Evolutionary conservation across 2,329 filamentous ascomycete species (phyloP).

Genomic region (Fusarium kyushuense): DNA sequence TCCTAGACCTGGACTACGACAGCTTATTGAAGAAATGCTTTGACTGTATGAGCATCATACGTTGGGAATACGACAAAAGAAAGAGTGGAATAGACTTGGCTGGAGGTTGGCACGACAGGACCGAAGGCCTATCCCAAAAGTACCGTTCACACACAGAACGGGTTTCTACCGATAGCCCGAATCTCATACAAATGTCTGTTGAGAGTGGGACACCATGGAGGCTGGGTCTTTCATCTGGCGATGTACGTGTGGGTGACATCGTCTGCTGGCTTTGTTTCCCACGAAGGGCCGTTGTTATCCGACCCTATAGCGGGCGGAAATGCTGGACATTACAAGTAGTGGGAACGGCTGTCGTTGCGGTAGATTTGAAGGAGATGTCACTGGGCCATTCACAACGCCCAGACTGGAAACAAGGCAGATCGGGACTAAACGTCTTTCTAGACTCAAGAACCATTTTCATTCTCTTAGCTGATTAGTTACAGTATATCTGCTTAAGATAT

Average conservation of each 20-base stretch:
- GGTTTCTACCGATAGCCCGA: neutral
- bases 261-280: neutral
- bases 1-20: neutral
- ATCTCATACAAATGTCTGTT: neutral
- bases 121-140: no score
- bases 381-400: accelerated
- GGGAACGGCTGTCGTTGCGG: neutral
- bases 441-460: neutral
- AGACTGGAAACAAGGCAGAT: accelerated
- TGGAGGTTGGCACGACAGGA: no score
- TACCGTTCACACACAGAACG: no score
- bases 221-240: neutral
- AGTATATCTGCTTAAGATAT: no score
- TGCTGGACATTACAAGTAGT: neutral
- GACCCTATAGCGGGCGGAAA: accelerated
- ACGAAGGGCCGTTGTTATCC: neutral
- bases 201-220: accelerated
- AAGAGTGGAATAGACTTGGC: no score
- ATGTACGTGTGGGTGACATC: neutral
- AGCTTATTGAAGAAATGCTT: neutral
- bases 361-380: neutral
- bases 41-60: neutral
- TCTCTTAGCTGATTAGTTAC: neutral
- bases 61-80: neutral
- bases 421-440: neutral